Evolutionary conservation across 495 filamentous ascomycete genomes (phyloP).

Genomic region (Ramalina peruviana): DNA sequence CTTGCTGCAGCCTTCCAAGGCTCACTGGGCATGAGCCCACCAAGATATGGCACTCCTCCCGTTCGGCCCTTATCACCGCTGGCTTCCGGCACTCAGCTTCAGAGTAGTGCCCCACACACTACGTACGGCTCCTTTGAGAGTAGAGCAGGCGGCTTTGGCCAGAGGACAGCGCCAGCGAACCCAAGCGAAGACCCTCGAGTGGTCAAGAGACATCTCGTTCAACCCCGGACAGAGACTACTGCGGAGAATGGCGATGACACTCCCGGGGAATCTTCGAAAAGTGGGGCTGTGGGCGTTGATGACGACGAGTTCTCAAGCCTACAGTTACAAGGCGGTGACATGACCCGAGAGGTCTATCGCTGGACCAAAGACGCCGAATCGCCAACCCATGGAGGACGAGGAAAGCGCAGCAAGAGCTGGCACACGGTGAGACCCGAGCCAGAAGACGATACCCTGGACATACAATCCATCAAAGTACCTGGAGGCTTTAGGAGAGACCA

Average conservation of each 20-base stretch:
- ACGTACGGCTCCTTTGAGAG: conserved; percentile 73
- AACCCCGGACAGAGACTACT: conserved; percentile 34
- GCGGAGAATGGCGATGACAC: conserved; percentile 15
- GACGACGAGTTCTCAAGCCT: conserved; percentile 87
- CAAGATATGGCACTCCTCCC: conserved; percentile 36
- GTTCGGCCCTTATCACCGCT: conserved; percentile 42
- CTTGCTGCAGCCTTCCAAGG: conserved; percentile 62
- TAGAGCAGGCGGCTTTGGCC: conserved; percentile 28
- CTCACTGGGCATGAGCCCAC: conserved; percentile 40
- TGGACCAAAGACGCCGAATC: conserved; percentile 76
- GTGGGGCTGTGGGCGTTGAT: conserved; percentile 36
- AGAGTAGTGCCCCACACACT: conserved; percentile 39
- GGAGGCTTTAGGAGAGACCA: conserved; percentile 89
- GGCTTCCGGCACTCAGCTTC: conserved; percentile 29
- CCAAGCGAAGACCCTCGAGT: conserved; percentile 70
- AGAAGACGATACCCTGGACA: conserved; percentile 66
- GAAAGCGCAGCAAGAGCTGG: conserved; percentile 73
- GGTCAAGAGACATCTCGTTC: conserved; percentile 68
- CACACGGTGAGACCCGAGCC: conserved; percentile 59
- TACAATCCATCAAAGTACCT: conserved; percentile 75
- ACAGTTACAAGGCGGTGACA: conserved; percentile 81
- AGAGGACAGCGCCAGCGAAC: conserved; percentile 21
- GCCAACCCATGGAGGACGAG: conserved; percentile 26
- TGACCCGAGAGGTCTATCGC: conserved; percentile 84
- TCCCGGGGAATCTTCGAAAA: conserved; percentile 25